Evolutionary conservation across 2,329 filamentous ascomycete species (phyloP), one percentile per base, ranked within the genome.

Genomic region (Phoma herbarum): DNA sequence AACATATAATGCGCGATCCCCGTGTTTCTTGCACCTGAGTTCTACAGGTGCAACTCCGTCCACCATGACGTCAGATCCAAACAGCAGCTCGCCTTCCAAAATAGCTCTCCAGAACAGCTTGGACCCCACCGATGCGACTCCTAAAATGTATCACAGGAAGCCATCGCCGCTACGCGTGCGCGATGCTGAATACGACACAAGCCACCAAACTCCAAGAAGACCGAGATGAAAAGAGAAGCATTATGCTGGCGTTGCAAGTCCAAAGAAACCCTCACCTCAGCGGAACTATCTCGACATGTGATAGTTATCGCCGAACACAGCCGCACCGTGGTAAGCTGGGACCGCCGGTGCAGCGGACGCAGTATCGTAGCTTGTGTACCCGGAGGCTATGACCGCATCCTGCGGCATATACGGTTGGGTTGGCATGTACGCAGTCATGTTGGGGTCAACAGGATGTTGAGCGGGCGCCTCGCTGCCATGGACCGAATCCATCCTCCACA

Each of bases 401-500:
- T 26, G 50, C 14, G 48, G 39, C 2, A 42, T 35, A 35, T 47
- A 61, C 9, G 57, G 58, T 11, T 48, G 45, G 31, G 29, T 31
- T 1, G 51, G 28, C 10, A 52, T 16, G 25, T 59, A 57, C 6
- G 35, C 7, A 11, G 35, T 28, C 25, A 54, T 59, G 28, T 28
- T 26, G 14, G 51, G 28, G 20, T 46, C 47, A 4, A 45, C 29
- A 4, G 39, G 10, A 22, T 33, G 42, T 9, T 39, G 43, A n/a
- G 7, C 2, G n/a, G 41, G 14, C 26, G 33, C 20, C 3, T 33
- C 44, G 26, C 37, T 26, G 20, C 18, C 48, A 23, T 29, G 49
- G 5, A 48, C 25, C 2, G 43, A 18, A 11, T 60, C 33, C 35
- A 52, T 50, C 28, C 37, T 39, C 62, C 57, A 60, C 29, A 67